Conservation (phyloP, 1,139 yeast species). For the Pichia terricola region DNA sequence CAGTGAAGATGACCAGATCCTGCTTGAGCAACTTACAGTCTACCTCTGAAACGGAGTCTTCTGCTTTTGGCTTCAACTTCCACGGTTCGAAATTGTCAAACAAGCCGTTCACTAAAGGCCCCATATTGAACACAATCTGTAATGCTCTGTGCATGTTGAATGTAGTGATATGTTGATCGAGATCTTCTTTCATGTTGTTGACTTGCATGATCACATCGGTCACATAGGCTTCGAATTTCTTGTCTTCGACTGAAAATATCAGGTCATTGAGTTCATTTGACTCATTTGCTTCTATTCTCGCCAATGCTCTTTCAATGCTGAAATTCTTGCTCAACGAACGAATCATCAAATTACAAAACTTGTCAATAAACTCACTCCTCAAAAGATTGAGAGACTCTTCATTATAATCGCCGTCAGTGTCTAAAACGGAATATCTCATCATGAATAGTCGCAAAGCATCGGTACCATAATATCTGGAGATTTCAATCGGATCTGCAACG, state of each 20-base stretch:
- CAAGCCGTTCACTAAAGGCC: constrained; percentile 55
- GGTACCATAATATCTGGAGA: constrained; percentile 51
- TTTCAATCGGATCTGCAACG: constrained; percentile 82
- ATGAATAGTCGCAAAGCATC: constrained; percentile 74
- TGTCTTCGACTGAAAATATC: constrained; percentile 11
- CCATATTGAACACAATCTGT: constrained; percentile 49
- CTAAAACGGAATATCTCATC: constrained; percentile 65
- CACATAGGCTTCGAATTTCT: constrained; percentile 10
- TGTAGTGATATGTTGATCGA: constrained; percentile 32
- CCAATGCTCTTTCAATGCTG: constrained; percentile 38
- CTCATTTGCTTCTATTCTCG: constrained; percentile 12
- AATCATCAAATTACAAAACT: constrained; percentile 70
- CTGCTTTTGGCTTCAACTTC: constrained; percentile 23
- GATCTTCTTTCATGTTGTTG: constrained; percentile 25
- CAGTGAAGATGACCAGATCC: constrained; percentile 48
- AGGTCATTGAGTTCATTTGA: constrained; percentile 5
- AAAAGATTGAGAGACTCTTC: constrained; percentile 46
- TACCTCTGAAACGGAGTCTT: constrained; percentile 12
- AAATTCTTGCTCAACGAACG: constrained; percentile 70
- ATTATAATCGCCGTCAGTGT: constrained; percentile 70
- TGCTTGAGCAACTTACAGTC: constrained; percentile 25
- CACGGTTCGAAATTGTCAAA: constrained; percentile 43
- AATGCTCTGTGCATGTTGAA: constrained; percentile 57
- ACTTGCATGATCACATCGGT: constrained; percentile 21
- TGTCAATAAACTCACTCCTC: constrained; percentile 61